Evolutionary conservation across 345 rosid genomes (phyloP), one percentile per base, ranked within the genome.

Genomic region (Pugionium dolabratum): DNA sequence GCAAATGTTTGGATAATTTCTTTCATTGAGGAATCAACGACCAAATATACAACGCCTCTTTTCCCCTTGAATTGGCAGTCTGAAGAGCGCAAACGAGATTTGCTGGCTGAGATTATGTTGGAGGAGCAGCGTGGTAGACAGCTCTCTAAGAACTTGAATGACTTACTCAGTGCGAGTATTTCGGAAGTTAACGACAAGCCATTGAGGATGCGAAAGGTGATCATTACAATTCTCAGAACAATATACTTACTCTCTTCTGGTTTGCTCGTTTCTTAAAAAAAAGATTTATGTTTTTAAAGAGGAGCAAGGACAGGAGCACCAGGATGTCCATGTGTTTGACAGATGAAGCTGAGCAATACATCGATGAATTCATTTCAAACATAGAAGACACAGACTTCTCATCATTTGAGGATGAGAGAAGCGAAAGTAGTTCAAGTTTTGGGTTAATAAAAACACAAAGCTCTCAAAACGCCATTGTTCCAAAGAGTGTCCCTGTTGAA

Each of bases 371-470:
- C 82, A 83, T 94, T 69, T 88, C 83, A 2, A 94, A 82, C 74
- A 81, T 94, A 53, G 97, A 94, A 76, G 97, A 94, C 74, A 88
- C 96, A 0, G 99, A 94, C 76, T 85, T 94, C 46, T 94, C 97
- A 47, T 94, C 99, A 3, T 43, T 94, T 35, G 99, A 94, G 50
- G 99, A 95, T 59, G 97, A 90, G 76, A 79, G 86, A 72, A 90
- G 97, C 59, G 99, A 94, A 60, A 83, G 96, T 6, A 88, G 95
- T 80, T 90, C 99, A 32, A 74, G 75, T 66, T 71, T 88, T 3
- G 92, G 91, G 46, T 84, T 85, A 58, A 64, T 49, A 31, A 85
- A 83, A 81, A 54, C 74, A 5, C 80, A 75, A 59, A 76, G 57
- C 70, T 75, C 70, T 60, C 82, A 75, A 33, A 80, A 77, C 54